Conservation (phyloP, 768 basidiomycete species). For the Pleurotus salmoneostramineus region DNA sequence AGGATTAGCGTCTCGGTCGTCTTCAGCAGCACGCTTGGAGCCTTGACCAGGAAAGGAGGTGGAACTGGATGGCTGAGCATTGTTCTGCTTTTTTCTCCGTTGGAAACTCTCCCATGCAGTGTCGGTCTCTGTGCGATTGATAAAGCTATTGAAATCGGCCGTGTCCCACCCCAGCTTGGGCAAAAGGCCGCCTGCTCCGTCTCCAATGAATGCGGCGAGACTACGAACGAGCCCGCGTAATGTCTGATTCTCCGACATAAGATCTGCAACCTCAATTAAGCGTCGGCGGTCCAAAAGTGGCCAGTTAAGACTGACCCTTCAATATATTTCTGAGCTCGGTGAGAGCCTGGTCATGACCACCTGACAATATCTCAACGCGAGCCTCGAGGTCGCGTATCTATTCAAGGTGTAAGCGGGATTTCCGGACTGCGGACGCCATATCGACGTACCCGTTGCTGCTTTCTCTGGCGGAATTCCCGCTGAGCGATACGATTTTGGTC, state of each 20-base stretch:
- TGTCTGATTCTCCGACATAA: slow-evolving; percentile 87
- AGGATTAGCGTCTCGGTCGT: slow-evolving; percentile 31
- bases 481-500: slow-evolving; percentile 93
- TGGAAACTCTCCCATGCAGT: slow-evolving; percentile 91
- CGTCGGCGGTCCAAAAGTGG: no score
- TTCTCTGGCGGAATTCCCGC: slow-evolving; percentile 87
- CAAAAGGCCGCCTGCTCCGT: slow-evolving; percentile 76
- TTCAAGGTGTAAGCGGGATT: slow-evolving; percentile 1
- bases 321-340: slow-evolving; percentile 80
- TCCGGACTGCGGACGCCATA: background rate
- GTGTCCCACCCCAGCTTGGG: slow-evolving; percentile 77
- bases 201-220: slow-evolving; percentile 80
- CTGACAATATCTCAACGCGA: slow-evolving; percentile 90
- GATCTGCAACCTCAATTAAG: slow-evolving; percentile 37
- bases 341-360: slow-evolving; percentile 86
- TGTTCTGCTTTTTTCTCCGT: slow-evolving; percentile 49
- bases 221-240: slow-evolving; percentile 75
- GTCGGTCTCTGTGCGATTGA: slow-evolving; percentile 88
- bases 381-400: slow-evolving; percentile 96
- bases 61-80: slow-evolving; percentile 19
- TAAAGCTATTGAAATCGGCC: slow-evolving; percentile 73
- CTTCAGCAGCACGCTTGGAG: slow-evolving; percentile 56
- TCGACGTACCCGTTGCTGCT: slow-evolving; percentile 73
- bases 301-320: slow-evolving; percentile 64
- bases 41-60: slow-evolving; percentile 14